Evolutionary conservation across 352 stramenopile genomes (phyloP), one percentile per base, ranked within the genome.

Genomic region (Phytophthora cryptogea): DNA sequence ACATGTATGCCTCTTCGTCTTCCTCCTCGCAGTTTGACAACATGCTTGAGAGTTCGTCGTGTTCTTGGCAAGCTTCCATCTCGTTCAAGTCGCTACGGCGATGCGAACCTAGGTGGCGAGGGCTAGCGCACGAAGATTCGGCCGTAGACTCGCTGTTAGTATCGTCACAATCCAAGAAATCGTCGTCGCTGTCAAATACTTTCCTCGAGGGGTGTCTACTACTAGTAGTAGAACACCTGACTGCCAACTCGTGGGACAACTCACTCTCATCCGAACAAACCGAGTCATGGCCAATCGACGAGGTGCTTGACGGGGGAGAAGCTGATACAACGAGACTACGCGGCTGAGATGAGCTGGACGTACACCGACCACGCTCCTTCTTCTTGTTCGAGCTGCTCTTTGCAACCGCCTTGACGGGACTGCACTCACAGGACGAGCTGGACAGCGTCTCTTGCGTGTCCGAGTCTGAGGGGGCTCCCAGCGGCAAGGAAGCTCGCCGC

Each of bases 101-200:
- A 8, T 83, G 66, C 1, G 51, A 60, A 30, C 47, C 51, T 32
- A 83, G 81, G 4, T 66, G 78, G 1, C 72, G 80, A 42, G 80
- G 83, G 68, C 83, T 92, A 8, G 79, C 67, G 20, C 78, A 92
- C 49, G 83, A 92, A 14, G 83, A 92, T 33, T 89, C 83, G 0
- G 77, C 76, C 1, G 80, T 90, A 16, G 80, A 90, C 36, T 89
- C 83, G 17, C 83, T 92, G 54, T 85, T 86, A 4, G 80, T 90
- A 39, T 90, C 82, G 36, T 92, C 83, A 26, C 69, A 86, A 40
- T 92, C 80, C 14, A 89, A 83, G 14, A 70, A 74, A 23, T 89
- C 79, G 53, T 89, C 80, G 43, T 89, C 79, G 30, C 59, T 71
- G 28, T 76, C 70, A 5, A 71, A 17, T 5, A 41, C 46, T 54